Evolutionary conservation across 2,329 filamentous ascomycete genomes (phyloP).

Genomic region (Ophiostoma ulmi): DNA sequence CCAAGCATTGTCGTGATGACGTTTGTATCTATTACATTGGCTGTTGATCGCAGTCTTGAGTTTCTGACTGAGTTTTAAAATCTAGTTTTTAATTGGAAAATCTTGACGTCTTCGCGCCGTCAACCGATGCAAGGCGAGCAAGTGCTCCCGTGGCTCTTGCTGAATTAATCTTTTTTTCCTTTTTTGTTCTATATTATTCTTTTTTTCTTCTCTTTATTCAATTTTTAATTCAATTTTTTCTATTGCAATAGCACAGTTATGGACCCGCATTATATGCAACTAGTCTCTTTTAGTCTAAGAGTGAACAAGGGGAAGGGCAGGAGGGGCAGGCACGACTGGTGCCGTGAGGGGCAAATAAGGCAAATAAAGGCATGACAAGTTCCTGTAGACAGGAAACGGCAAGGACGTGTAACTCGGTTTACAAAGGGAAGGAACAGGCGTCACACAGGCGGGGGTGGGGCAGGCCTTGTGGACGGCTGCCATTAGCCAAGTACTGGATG

Average conservation of each 20-base stretch:
- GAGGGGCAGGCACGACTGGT: slow-evolving; percentile 12
- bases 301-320: slow-evolving; percentile 3
- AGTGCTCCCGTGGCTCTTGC: slow-evolving; percentile 6
- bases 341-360: slow-evolving; percentile 2
- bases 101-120: slow-evolving; percentile 11
- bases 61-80: not conserved
- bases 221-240: not conserved
- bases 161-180: not conserved
- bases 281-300: not conserved
- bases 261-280: not conserved
- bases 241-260: not conserved
- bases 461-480: not conserved
- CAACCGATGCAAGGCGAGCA: slow-evolving; percentile 14
- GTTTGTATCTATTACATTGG: not conserved
- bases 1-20: not conserved
- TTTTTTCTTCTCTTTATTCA: not conserved
- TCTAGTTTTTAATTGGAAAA: not conserved
- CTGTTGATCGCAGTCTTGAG: not conserved
- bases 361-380: not conserved
- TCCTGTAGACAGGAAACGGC: not conserved
- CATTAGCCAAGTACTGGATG: not conserved
- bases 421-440: slow-evolving; percentile 1
- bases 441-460: slow-evolving; percentile 2
- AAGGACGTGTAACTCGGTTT: not conserved
- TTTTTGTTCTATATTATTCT: not conserved